Evolutionary conservation across 2,329 filamentous ascomycete species (phyloP), one percentile per base, ranked within the genome.

Genomic region (Talaromyces islandicus): DNA sequence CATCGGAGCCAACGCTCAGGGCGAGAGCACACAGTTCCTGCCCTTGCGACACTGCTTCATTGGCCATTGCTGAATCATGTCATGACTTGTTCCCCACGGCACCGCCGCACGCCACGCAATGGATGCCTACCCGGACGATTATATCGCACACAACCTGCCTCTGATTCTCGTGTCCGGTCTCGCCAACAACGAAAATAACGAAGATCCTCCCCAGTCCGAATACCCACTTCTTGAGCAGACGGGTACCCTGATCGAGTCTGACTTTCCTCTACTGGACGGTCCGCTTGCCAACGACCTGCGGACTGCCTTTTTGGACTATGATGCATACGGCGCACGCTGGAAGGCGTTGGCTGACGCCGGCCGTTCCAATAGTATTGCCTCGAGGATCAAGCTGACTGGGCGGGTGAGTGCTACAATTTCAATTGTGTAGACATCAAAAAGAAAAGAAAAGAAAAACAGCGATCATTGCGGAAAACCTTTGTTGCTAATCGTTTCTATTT

Each of bases 131-230:
- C 77, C 78, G 25, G 67, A 73, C 64, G 88, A 88, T 75, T 96
- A 92, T 78, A 81, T 96, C 73, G 85, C 88, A 72, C 92, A 94
- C 77, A 95, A 94, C 76, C 83, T 95, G 68, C 93, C 93, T 38
- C 83, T 96, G 60, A 78, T 97, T 63, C 80, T 95, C 53, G 83
- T 96, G 35, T 91, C 91, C 41, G 94, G 93, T 12, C 82, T 97
- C 35, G 81, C 76, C 70, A 41, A 56, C n/a, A 32, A 38, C 27
- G 48, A 46, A 11, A 19, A 21, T 19, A 71, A 71, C 65, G 68
- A 64, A 9, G 41, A 38, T 21, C 14, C 9, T 1, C 7, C 29
- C 14, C 67, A 61, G 51, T 70, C 78, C 65, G 73, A 78, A 53
- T 80, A 82, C 65, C 77, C 77, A 53, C 80, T 80, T 57, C 79